A percentile compares a stretch with the other conserved stretches of the same genome.
Conservation (phyloP, 129 eudicot species). For the Flaveria robusta region DNA sequence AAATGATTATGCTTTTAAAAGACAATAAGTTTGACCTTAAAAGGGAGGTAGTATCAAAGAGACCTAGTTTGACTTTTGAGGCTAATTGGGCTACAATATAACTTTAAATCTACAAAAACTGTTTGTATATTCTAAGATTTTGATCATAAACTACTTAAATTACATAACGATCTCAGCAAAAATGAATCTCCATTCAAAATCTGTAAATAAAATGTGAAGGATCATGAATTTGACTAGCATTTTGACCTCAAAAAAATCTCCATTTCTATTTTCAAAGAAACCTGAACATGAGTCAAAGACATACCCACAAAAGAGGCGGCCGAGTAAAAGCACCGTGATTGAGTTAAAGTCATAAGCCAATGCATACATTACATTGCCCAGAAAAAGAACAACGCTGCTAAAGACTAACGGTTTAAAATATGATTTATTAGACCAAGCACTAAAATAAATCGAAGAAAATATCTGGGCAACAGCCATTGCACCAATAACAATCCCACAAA, state of each 20-base stretch:
- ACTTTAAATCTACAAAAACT: background rate
- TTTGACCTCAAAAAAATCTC: conserved; percentile 17
- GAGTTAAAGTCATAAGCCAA: conserved; percentile 79
- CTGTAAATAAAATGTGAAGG: background rate
- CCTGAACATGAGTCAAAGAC: conserved; percentile 24
- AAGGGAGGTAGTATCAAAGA: background rate
- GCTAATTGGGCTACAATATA: background rate
- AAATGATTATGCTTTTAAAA: background rate
- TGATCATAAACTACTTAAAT: conserved; percentile 9
- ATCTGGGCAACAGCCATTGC: conserved; percentile 96
- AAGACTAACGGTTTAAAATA: conserved; percentile 81
- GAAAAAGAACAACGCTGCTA: conserved; percentile 78
- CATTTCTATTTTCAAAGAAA: background rate
- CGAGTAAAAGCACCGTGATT: conserved; percentile 63
- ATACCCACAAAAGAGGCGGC: conserved; percentile 93
- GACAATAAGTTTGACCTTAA: background rate
- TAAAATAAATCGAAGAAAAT: conserved; percentile 85
- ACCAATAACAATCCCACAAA: conserved; percentile 89
- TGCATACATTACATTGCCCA: conserved; percentile 91
- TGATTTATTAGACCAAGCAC: conserved; percentile 94
- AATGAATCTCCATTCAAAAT: background rate
- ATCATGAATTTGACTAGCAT: background rate
- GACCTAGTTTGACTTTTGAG: background rate
- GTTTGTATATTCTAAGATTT: background rate
- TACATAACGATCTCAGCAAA: background rate